These are phyloP conservation scores for Scleromitrula shiraiana DNA, from an alignment of 2,329 filamentous ascomycete genomes.

Conservation along the genomic window DNA sequence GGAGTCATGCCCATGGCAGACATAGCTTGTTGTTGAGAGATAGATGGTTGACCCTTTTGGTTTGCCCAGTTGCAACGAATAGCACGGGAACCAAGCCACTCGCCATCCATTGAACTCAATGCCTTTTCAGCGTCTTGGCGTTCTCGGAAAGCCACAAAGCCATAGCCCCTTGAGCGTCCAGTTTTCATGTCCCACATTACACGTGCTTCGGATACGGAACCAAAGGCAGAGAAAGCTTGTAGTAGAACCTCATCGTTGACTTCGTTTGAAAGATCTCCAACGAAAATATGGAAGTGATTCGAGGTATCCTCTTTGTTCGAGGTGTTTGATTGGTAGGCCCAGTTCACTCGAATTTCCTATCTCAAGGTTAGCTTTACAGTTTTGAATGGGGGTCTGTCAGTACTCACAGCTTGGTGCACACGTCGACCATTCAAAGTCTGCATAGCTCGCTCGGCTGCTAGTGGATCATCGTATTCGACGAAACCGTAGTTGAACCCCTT, in stretches of 20 bases:
- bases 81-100: conserved; percentile 95
- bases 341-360: conserved; percentile 97
- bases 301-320: conserved; percentile 95
- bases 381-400: background rate
- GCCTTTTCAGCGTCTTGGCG: conserved; percentile 92
- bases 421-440: conserved; percentile 89
- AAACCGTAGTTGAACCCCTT: conserved; percentile 99
- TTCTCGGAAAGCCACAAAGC: conserved; percentile 95
- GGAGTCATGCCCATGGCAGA: conserved; percentile 96
- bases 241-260: conserved; percentile 93
- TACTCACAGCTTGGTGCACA: conserved; percentile 84
- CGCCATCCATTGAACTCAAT: conserved; percentile 94
- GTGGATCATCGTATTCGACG: conserved; percentile 96
- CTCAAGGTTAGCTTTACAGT: background rate
- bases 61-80: conserved; percentile 99
- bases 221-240: conserved; percentile 93
- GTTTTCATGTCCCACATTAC: conserved; percentile 99
- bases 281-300: conserved; percentile 98
- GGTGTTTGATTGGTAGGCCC: conserved; percentile 97
- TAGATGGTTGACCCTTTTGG: conserved; percentile 98
- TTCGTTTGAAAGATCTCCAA: conserved; percentile 95
- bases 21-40: conserved; percentile 96
- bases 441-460: conserved; percentile 94
- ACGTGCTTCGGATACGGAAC: conserved; percentile 90
- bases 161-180: conserved; percentile 91